Evolutionary conservation across 2,329 filamentous ascomycete species (phyloP).

Genomic region (Trichoderma citrinoviride): DNA sequence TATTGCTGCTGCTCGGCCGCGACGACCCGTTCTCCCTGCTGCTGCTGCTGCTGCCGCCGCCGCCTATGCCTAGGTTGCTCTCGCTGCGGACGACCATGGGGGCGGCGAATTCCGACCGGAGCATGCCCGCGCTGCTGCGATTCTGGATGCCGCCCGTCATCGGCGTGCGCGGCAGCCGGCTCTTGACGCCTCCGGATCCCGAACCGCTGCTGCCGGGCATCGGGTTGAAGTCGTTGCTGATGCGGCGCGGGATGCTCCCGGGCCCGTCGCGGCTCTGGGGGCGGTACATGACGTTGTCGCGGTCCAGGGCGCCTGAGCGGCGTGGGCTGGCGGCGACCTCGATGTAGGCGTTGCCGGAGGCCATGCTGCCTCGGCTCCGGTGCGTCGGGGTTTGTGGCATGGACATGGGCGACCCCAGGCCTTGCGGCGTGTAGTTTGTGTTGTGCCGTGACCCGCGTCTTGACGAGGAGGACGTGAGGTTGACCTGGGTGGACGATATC

Average conservation of each 20-base stretch:
- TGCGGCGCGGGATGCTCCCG: conserved; percentile 43
- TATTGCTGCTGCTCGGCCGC: conserved; percentile 25
- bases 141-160: conserved; percentile 30
- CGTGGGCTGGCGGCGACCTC: conserved; percentile 53
- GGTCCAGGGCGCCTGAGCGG: conserved; percentile 41
- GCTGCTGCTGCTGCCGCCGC: conserved; percentile 27
- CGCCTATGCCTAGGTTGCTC: conserved; percentile 41
- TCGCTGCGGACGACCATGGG: conserved; percentile 40
- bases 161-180: conserved; percentile 41
- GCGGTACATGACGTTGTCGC: conserved; percentile 42
- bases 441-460: conserved; percentile 48
- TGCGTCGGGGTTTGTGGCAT: conserved; percentile 54
- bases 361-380: conserved; percentile 37
- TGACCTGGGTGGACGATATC: conserved; percentile 33
- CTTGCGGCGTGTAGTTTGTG: conserved; percentile 54
- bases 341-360: conserved; percentile 43
- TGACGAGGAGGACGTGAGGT: conserved; percentile 34
- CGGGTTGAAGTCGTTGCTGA: conserved; percentile 41
- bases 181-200: conserved; percentile 32
- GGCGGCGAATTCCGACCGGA: conserved; percentile 24
- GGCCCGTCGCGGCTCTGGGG: conserved; percentile 43
- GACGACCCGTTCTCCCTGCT: conserved; percentile 35
- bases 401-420: conserved; percentile 48
- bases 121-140: conserved; percentile 25
- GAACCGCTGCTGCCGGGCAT: conserved; percentile 24